These are phyloP conservation scores for Berkeleyomyces rouxiae DNA, from an alignment of 2,329 filamentous ascomycete species.

Conservation along the genomic window DNA sequence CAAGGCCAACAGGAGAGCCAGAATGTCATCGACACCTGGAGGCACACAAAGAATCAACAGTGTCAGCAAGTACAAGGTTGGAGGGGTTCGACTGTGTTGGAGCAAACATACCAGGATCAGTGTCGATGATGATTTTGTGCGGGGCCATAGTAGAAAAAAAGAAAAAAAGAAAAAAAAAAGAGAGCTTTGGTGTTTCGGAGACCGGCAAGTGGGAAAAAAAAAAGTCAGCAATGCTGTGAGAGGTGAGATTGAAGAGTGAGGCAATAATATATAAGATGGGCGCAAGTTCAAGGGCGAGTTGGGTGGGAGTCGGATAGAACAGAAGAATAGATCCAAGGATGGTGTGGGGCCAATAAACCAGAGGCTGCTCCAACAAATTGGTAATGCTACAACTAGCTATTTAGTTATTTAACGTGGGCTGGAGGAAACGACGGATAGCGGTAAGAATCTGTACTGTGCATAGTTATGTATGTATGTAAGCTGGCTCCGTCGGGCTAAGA, in stretches of 20 bases:
- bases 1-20: slow-evolving; percentile 76
- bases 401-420: too few relatives aligned
- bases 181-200: too few relatives aligned
- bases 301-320: background rate
- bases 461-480: too few relatives aligned
- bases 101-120: slow-evolving; percentile 54
- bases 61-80: background rate
- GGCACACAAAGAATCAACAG: background rate
- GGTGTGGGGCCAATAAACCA: background rate
- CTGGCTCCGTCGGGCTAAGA: background rate
- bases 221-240: too few relatives aligned
- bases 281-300: background rate
- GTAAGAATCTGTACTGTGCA: too few relatives aligned
- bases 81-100: background rate
- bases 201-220: background rate
- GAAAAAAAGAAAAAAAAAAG: background rate
- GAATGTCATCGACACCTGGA: slow-evolving; percentile 71
- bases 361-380: background rate
- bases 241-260: background rate
- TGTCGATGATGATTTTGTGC: slow-evolving; percentile 83
- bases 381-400: background rate
- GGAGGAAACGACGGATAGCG: too few relatives aligned
- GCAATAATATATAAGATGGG: background rate
- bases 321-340: background rate
- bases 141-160: slow-evolving; percentile 36